Evolutionary conservation across 495 filamentous ascomycete species (phyloP).

Genomic region (Lophiostoma macrostomum): DNA sequence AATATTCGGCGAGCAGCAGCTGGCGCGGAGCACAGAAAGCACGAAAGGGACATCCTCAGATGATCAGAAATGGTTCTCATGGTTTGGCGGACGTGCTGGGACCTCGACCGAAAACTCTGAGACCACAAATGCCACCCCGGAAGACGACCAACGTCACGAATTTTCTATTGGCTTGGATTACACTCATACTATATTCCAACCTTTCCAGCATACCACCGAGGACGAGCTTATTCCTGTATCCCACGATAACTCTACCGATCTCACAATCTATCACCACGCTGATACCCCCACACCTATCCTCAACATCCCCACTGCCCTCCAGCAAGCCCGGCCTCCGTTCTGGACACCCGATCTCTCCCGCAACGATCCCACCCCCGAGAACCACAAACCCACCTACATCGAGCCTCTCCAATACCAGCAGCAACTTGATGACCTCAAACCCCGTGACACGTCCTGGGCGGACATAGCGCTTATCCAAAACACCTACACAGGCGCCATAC

Average conservation of each 20-base stretch:
- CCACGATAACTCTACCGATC: conserved; percentile 23
- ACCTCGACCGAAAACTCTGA: not conserved
- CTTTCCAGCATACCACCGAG: conserved; percentile 30
- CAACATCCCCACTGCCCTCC: conserved; percentile 19
- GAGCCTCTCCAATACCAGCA: conserved; percentile 5
- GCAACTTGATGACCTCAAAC: conserved; percentile 26
- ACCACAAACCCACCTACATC: conserved; percentile 21
- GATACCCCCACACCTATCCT: conserved; percentile 19
- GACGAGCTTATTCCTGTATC: conserved; percentile 25
- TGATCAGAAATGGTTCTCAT: conserved; percentile 46
- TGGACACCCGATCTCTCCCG: conserved; percentile 18
- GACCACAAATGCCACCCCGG: conserved; percentile 1
- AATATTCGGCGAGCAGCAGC: conserved; percentile 38
- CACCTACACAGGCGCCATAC: conserved; percentile 27
- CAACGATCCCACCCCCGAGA: conserved; percentile 15
- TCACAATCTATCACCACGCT: conserved; percentile 12
- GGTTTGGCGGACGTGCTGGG: conserved; percentile 33
- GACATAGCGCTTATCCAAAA: conserved; percentile 24
- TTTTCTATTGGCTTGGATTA: conserved; percentile 37
- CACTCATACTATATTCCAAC: conserved; percentile 36
- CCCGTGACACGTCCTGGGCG: conserved; percentile 21
- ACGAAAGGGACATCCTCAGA: conserved; percentile 20
- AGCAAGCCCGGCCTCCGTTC: conserved; percentile 20
- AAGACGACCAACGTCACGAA: conserved; percentile 14
- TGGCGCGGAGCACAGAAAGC: conserved; percentile 19